Conservation (phyloP, 208 protist genomes). For the Leishmania aethiopica region DNA sequence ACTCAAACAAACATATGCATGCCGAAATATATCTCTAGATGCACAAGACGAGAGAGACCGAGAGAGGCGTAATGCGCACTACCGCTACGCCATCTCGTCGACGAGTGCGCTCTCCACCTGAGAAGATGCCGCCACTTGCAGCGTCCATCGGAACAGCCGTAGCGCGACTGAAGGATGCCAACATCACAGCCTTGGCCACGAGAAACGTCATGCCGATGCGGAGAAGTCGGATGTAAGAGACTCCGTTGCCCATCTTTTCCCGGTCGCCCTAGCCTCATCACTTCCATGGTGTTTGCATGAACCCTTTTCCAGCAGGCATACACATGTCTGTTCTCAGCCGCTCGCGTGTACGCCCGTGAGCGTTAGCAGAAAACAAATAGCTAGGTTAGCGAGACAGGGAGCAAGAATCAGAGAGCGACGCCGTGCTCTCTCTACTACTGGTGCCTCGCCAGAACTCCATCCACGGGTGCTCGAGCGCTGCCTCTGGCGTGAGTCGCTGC, state of each 20-base stretch:
- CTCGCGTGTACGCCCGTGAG: not conserved
- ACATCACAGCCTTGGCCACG: not conserved
- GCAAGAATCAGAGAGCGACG: slow-evolving; percentile 5
- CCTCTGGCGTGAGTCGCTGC: slow-evolving; percentile 62
- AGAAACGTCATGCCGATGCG: not conserved
- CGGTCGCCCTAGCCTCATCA: not conserved
- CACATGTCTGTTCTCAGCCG: not conserved
- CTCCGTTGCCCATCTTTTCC: not conserved
- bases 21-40: not conserved
- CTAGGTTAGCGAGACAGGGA: slow-evolving; percentile 1
- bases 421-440: slow-evolving; percentile 7
- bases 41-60: not conserved
- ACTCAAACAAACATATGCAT: not conserved
- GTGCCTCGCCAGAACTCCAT: slow-evolving; percentile 42
- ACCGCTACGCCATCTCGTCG: not conserved
- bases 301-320: not conserved
- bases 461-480: slow-evolving; percentile 78
- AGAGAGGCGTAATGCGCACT: not conserved
- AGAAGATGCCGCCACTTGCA: not conserved
- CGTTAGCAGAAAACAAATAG: not conserved
- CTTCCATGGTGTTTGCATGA: not conserved
- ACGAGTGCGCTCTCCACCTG: not conserved
- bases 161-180: not conserved
- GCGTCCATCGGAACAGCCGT: not conserved
- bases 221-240: not conserved